Base-by-base conservation (phyloP, 1,139 yeast genomes). In the Kodamaea derodonti region DNA sequence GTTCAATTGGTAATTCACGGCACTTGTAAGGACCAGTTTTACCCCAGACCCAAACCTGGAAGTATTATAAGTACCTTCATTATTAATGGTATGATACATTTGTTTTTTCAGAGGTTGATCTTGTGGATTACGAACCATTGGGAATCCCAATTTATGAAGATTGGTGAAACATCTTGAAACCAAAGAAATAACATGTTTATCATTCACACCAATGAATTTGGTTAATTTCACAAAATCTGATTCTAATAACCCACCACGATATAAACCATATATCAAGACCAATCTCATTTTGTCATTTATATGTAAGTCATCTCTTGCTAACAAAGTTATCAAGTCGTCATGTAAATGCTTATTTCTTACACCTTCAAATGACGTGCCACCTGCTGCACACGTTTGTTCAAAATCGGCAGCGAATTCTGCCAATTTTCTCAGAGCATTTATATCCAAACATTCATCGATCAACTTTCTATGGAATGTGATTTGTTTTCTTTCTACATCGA, bases 171-270 rank as follows among this genome's bases (percentile, higher is more conserved):
- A 70, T 30, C 75, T 47, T 39, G 61, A 53, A 45, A 66, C 53
- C 30, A 68, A 62, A 16, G 72, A 67, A 18, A 65, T 60, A 38
- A 75, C 67, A 31, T 84, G 94, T 15, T 67, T 65, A 33, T 75
- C 72, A 27, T 65, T 60, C 12, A 86, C 74, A 0, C 82, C 84
- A 32, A 85, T 76, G 50, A 90, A 94, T 35, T 70, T 63, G 31
- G 81, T 72, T 29, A 92, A 60, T 51, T 92, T 88, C 34, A 65
- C 61, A 45, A 84, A 77, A 62, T 92, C 99, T 7, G 70, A 56
- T 46, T 80, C 83, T 13, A 86, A 70, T 20, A 92, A 65, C 0
- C 99, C 98, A 4, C 94, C 92, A 45, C 97, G 71, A 56, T 80
- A 84, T 26, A 88, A 58, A 1, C 90, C 84, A 57, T 92, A 92